These are phyloP conservation scores for Debaryomyces psychrophilus DNA, from an alignment of 1,139 yeast genomes.

Conservation along the genomic window DNA sequence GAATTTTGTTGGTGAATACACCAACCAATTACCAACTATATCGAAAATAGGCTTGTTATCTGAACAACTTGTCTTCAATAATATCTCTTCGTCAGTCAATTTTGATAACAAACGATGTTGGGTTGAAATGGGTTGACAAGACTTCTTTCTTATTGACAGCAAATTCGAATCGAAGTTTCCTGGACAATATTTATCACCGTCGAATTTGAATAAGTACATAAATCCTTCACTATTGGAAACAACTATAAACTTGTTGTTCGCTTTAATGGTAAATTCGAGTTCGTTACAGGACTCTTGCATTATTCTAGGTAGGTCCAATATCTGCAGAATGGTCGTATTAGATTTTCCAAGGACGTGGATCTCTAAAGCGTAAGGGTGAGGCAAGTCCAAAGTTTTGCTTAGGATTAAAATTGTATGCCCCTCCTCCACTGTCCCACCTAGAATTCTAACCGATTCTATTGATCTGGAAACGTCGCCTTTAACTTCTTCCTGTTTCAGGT, in stretches of 20 bases:
- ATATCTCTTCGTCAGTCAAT: conserved; percentile 24
- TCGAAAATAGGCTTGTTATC: conserved; percentile 52
- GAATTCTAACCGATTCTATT: neutral
- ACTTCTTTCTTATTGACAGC: conserved; percentile 26
- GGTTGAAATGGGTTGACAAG: conserved; percentile 29
- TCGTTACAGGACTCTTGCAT: conserved; percentile 5
- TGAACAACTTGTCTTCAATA: conserved; percentile 39
- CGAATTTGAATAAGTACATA: conserved; percentile 22
- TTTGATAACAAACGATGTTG: conserved; percentile 17
- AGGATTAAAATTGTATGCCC: conserved; percentile 3
- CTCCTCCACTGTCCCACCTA: conserved; percentile 1
- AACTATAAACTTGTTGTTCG: conserved; percentile 24
- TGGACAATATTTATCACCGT: conserved; percentile 9
- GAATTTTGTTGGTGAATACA: conserved; percentile 45
- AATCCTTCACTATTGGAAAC: conserved; percentile 31
- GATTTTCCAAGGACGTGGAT: neutral
- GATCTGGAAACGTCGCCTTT: neutral
- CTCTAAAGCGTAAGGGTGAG: conserved; percentile 2
- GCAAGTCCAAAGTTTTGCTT: neutral
- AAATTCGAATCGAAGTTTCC: conserved; percentile 27
- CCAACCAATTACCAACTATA: conserved; percentile 53
- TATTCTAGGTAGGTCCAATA: conserved; percentile 1
- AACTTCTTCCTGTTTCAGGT: neutral
- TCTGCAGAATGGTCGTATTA: conserved; percentile 1
- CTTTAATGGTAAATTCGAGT: conserved; percentile 24